Evolutionary conservation across 2,329 filamentous ascomycete species (phyloP), one percentile per base, ranked within the genome.

Genomic region (Colletotrichum theobromicola): DNA sequence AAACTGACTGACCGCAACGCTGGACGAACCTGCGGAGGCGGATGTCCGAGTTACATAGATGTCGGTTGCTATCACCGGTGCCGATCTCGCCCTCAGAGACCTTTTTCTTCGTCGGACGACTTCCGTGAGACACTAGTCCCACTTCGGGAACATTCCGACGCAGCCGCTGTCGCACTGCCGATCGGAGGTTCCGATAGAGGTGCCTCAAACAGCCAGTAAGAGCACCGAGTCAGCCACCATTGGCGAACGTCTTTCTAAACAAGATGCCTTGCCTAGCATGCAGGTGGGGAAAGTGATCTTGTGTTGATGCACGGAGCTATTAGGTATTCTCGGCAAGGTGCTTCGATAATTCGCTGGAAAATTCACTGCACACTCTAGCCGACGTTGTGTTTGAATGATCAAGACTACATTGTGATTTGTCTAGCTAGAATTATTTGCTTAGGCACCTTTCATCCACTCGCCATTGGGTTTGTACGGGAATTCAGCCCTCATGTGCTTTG

Each of bases 401-500:
- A 21, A 46, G 42, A 5, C n/a, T 46, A 13, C 42, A 46, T 46
- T 2, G 5, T 7, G 10, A 18, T n/a, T n/a, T 32, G 15, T 60
- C n/a, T 32, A 13, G 18, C 57, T 35, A 34, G 7, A 21, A 12
- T 12, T 7, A 34, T 15, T 5, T 21, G 2, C n/a, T 21, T 24
- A 72, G 13, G 7, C 32, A 7, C 64, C 57, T 30, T 69, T 64
- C 55, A 55, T 57, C 78, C 78, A 79, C 15, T 76, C 74, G 3
- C 77, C 67, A 16, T 79, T 73, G 3, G 78, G 78, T 21, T 61
- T 61, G 57, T 61, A 61, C 18, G 57, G 57, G 7, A 61, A 61
- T 21, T 35, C 66, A 78, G 78, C 72, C 24, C 81, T 78, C 75
- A 84, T 85, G 53, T 86, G 85, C 76, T 79, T 81, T 8, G 85